These are phyloP conservation scores for Backusella sp. DNA, from an alignment of 192 early-diverging fungal species.

Conservation along the genomic window DNA sequence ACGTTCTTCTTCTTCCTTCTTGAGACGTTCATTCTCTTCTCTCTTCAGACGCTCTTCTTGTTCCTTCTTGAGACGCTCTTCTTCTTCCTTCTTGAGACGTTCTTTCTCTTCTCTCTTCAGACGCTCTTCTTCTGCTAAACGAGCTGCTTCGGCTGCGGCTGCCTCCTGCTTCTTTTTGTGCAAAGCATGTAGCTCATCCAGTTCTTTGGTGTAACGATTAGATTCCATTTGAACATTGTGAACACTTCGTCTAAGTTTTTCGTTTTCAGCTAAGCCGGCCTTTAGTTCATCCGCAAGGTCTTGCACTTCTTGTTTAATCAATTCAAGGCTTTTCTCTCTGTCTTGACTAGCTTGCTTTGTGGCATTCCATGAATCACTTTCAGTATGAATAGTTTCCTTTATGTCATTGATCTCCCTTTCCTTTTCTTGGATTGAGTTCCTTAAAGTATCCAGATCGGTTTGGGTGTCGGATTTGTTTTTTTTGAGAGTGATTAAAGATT, in stretches of 20 bases:
- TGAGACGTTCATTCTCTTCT: neutral
- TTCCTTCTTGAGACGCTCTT: too few species aligned
- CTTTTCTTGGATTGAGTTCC: slow-evolving; percentile 60
- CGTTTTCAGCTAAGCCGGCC: slow-evolving; percentile 45
- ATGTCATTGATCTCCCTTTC: slow-evolving; percentile 51
- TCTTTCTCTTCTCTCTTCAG: neutral
- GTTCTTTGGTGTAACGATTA: slow-evolving; percentile 44
- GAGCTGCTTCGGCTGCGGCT: slow-evolving; percentile 39
- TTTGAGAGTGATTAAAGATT: slow-evolving; percentile 52
- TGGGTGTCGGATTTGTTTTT: slow-evolving; percentile 62
- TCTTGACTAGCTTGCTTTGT: slow-evolving; percentile 45
- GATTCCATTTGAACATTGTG: slow-evolving; percentile 57
- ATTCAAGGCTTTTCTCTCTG: slow-evolving; percentile 45
- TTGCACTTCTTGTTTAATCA: slow-evolving; percentile 43
- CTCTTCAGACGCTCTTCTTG: neutral
- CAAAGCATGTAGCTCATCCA: slow-evolving; percentile 59
- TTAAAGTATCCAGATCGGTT: slow-evolving; percentile 52
- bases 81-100: too few species aligned
- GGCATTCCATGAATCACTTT: slow-evolving; percentile 45
- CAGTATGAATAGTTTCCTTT: slow-evolving; percentile 39
- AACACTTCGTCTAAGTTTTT: slow-evolving; percentile 46
- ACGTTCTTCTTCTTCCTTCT: too few species aligned
- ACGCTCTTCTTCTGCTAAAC: neutral
- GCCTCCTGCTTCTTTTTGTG: slow-evolving; percentile 59
- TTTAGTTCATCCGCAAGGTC: slow-evolving; percentile 41